Conservation (phyloP, 2,329 filamentous ascomycete genomes). For the Dothideomycetes sp. region DNA sequence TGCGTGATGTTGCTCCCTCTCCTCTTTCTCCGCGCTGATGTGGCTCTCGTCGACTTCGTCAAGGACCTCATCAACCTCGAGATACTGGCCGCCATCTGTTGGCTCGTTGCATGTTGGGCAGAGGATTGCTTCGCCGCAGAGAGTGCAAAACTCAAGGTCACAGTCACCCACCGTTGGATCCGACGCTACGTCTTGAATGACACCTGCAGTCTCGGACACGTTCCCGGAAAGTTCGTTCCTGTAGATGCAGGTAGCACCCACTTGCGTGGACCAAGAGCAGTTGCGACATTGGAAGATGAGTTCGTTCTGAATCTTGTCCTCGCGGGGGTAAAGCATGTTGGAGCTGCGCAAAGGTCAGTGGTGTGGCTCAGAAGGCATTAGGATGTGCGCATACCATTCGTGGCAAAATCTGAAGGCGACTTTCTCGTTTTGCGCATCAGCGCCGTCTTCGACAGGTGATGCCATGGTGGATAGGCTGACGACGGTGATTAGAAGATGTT, state of each 20-base stretch:
- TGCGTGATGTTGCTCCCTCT: slow-evolving; percentile 14
- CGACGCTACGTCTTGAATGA: slow-evolving; percentile 91
- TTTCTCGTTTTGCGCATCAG: slow-evolving; percentile 47
- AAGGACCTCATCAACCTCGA: slow-evolving; percentile 29
- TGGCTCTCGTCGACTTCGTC: slow-evolving; percentile 22
- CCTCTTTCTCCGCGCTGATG: slow-evolving; percentile 12
- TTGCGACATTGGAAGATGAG: slow-evolving; percentile 95
- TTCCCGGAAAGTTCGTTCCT: slow-evolving; percentile 87
- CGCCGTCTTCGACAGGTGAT: slow-evolving; percentile 16
- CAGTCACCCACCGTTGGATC: slow-evolving; percentile 82
- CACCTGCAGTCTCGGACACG: slow-evolving; percentile 88
- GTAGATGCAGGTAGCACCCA: slow-evolving; percentile 88
- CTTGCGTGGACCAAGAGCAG: slow-evolving; percentile 77
- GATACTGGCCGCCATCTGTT: slow-evolving; percentile 30
- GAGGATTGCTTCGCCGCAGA: slow-evolving; percentile 47
- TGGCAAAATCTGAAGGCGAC: slow-evolving; percentile 97
- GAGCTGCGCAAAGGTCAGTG: slow-evolving; percentile 43
- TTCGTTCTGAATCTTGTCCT: slow-evolving; percentile 72
- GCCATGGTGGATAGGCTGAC: slow-evolving; percentile 15
- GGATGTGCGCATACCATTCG: slow-evolving; percentile 59
- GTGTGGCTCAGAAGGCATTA: not conserved
- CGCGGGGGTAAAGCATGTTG: slow-evolving; percentile 95
- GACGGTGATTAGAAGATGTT: too few relatives aligned
- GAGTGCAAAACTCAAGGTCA: slow-evolving; percentile 41
- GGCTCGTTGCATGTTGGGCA: slow-evolving; percentile 42